Evolutionary conservation across 1,284 basidiomycete genomes (phyloP).

Genomic region (Heterobasidion annosum): DNA sequence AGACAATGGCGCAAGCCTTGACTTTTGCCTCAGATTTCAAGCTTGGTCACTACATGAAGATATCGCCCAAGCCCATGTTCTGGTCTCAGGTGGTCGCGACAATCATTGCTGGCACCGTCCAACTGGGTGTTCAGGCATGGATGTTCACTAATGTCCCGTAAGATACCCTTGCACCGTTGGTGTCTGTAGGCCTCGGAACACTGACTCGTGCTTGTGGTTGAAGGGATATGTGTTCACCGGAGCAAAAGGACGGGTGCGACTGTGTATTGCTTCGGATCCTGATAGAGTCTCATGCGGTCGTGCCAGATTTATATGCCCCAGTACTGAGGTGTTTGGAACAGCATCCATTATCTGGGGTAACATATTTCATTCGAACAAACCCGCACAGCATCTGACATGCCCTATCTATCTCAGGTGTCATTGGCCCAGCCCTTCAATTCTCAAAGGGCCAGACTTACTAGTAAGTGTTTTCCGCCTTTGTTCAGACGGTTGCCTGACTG

Average conservation of each 20-base stretch:
- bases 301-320: constrained; percentile 32
- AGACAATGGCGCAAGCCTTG: constrained; percentile 14
- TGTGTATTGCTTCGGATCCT: no score
- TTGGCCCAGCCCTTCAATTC: constrained; percentile 11
- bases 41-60: constrained; percentile 69
- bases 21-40: constrained; percentile 61
- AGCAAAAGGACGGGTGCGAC: constrained; percentile 31
- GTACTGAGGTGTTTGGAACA: constrained; percentile 23
- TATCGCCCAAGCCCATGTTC: constrained; percentile 50
- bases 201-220: neutral
- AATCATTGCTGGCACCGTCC: constrained; percentile 48
- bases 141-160: constrained; percentile 23
- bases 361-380: constrained; percentile 1
- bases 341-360: constrained; percentile 15
- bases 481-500: neutral
- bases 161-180: neutral
- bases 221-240: constrained; percentile 39
- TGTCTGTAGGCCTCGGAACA: constrained; percentile 7
- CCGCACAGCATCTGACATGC: neutral
- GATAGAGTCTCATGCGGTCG: no score
- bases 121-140: constrained; percentile 60
- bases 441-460: constrained; percentile 11
- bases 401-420: constrained; percentile 6
- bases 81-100: constrained; percentile 30
- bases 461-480: constrained; percentile 3